Conservation (phyloP, 2,329 filamentous ascomycete species). For the Alternaria conjuncta region DNA sequence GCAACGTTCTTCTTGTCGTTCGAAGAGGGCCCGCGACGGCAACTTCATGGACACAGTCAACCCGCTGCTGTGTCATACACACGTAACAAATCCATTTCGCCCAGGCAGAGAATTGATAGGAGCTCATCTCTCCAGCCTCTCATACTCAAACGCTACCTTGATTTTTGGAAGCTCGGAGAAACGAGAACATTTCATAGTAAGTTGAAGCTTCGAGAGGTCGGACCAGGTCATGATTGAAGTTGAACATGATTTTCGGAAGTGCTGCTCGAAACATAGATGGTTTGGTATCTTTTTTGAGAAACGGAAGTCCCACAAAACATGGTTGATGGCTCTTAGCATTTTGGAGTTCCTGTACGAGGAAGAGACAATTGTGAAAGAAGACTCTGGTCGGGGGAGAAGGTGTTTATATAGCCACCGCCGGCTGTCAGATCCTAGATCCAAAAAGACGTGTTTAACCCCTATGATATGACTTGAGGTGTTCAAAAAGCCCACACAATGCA, state of each 20-base stretch:
- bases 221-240: not conserved
- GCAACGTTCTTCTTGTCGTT: too few species aligned
- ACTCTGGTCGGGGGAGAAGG: not conserved
- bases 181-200: fast-evolving
- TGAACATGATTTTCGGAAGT: not conserved
- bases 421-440: not conserved
- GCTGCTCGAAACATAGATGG: too few species aligned
- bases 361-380: not conserved
- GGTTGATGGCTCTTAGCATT: too few species aligned
- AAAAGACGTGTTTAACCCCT: not conserved
- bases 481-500: fast-evolving
- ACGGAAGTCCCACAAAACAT: too few species aligned
- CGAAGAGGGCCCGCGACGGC: too few species aligned
- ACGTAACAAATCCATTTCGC: fast-evolving
- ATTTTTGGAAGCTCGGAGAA: not conserved
- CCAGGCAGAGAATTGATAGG: not conserved
- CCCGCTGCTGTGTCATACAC: not conserved
- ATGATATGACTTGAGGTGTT: fast-evolving
- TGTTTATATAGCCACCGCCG: not conserved
- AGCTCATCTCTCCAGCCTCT: not conserved
- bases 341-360: too few species aligned
- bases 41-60: not conserved
- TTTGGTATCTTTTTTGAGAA: too few species aligned
- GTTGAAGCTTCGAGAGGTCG: not conserved
- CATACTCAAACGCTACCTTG: not conserved